phyloP scores from a whole-genome alignment of 495 filamentous ascomycete species.

The Penicillium lagena region DNA sequence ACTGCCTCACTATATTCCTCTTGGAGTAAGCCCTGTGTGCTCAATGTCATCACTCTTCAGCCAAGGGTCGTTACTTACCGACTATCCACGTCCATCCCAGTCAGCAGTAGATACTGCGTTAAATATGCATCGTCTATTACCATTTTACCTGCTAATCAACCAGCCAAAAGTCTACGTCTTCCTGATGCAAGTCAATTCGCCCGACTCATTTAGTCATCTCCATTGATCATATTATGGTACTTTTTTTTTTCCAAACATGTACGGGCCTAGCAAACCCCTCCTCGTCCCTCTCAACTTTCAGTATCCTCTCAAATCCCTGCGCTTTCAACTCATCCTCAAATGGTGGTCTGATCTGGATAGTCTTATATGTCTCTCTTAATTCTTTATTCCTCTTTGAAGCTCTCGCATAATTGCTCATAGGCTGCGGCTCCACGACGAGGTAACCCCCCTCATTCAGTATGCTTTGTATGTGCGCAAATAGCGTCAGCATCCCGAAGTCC shows the following conservation, averaged over 20 bases:
- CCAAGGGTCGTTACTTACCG: too few species aligned
- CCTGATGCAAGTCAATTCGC: constrained; percentile 6
- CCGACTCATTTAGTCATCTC: constrained; percentile 6
- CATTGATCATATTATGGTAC: constrained; percentile 7
- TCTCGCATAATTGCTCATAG: constrained; percentile 26
- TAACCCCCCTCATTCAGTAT: constrained; percentile 21
- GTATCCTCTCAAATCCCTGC: constrained; percentile 20
- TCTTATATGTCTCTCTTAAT: constrained; percentile 23
- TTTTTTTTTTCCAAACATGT: constrained; percentile 22
- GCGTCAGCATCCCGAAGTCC: constrained; percentile 17
- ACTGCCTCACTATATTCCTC: too few species aligned
- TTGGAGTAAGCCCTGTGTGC: too few species aligned
- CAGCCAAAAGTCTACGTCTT: constrained; percentile 2
- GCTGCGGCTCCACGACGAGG: constrained; percentile 23
- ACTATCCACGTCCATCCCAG: too few species aligned
- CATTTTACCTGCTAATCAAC: constrained; percentile 1
- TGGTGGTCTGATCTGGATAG: constrained; percentile 17
- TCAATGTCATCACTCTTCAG: too few species aligned
- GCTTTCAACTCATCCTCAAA: constrained; percentile 20
- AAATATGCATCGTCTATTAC: not conserved
- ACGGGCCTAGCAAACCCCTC: constrained; percentile 23
- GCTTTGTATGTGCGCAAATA: constrained; percentile 19
- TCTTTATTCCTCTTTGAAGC: constrained; percentile 24
- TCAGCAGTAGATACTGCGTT: not conserved
- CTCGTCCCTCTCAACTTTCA: constrained; percentile 19